Evolutionary conservation across 768 basidiomycete genomes (phyloP), one percentile per base, ranked within the genome.

Genomic region (Suillus ampliporus): DNA sequence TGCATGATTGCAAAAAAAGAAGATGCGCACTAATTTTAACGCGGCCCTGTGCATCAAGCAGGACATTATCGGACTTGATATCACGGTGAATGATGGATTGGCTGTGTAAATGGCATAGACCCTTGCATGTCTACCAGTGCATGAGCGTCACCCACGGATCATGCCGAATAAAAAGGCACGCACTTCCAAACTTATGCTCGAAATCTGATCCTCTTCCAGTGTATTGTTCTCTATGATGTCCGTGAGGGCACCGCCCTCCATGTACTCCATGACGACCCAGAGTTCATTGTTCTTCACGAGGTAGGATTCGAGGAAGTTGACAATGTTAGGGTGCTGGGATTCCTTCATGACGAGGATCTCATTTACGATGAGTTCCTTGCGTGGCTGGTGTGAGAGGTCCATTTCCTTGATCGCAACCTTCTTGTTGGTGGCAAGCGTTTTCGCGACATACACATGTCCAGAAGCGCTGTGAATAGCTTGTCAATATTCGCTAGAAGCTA

Each of bases 341-440:
- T 96, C 97, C 76, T 95, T 97, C 97, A 99, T 99, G 68, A 99
- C 97, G 64, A 98, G 81, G 68, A 97, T 98, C 77, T 98, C 95
- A 70, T 98, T 98, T 61, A 97, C 95, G 72, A 98, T 97, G 57
- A 97, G 84, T 79, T 99, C 97, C 78, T 99, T 99, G 64, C 97
- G 83, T 21, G 96, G 97, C 71, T 97, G 95, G 72, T 94, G 92
- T 23, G 93, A 85, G 44, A 97, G 82, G 77, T 98, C 95, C 95
- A 97, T 97, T 82, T 97, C 95, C 80, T 98, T 98, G 81, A 98
- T 97, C 3, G 95, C 95, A 13, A 97, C 93, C 76, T 95, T 96
- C 78, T 87, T 89, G 57, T 91, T 90, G 4, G 85, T 92, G 6
- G 88, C 80, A 26, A 94, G 82, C 8, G 89, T 91, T 81, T 97